Evolutionary conservation across 2,329 filamentous ascomycete genomes (phyloP).

Genomic region (Didymella pomorum): DNA sequence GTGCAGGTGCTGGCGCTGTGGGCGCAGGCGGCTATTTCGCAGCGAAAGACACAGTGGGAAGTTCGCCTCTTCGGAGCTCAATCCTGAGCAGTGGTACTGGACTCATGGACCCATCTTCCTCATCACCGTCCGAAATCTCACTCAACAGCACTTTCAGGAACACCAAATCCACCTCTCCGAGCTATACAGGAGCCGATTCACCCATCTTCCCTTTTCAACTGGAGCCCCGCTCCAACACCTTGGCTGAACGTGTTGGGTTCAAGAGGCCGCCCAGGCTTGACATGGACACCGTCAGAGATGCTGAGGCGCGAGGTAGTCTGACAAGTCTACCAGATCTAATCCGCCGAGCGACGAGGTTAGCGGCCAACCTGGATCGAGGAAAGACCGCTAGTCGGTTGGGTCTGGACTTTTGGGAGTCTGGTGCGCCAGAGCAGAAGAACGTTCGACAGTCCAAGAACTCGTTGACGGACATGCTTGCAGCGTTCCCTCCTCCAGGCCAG

Average conservation of each 20-base stretch:
- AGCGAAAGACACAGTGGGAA: slow-evolving; percentile 28
- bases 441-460: slow-evolving; percentile 56
- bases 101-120: slow-evolving; percentile 43
- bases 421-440: slow-evolving; percentile 43
- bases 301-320: slow-evolving; percentile 84
- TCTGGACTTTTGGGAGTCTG: slow-evolving; percentile 57
- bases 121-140: slow-evolving; percentile 45
- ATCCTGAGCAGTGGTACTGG: slow-evolving; percentile 46
- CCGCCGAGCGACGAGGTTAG: slow-evolving; percentile 82
- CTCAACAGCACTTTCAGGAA: slow-evolving; percentile 39
- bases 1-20: slow-evolving; percentile 28
- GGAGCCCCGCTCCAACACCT: slow-evolving; percentile 37
- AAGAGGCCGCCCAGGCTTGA: slow-evolving; percentile 75
- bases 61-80: slow-evolving; percentile 32
- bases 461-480: slow-evolving; percentile 70
- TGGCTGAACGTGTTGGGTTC: slow-evolving; percentile 54
- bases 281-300: slow-evolving; percentile 80
- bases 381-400: slow-evolving; percentile 68
- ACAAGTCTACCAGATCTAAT: slow-evolving; percentile 95
- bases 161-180: slow-evolving; percentile 22
- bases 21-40: slow-evolving; percentile 22
- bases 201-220: slow-evolving; percentile 45
- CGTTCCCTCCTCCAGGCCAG: slow-evolving; percentile 67
- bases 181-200: slow-evolving; percentile 35
- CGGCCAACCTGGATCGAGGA: slow-evolving; percentile 86